These are phyloP conservation scores for Plenodomus biglobosus DNA, from an alignment of 2,329 filamentous ascomycete species.

Conservation along the genomic window DNA sequence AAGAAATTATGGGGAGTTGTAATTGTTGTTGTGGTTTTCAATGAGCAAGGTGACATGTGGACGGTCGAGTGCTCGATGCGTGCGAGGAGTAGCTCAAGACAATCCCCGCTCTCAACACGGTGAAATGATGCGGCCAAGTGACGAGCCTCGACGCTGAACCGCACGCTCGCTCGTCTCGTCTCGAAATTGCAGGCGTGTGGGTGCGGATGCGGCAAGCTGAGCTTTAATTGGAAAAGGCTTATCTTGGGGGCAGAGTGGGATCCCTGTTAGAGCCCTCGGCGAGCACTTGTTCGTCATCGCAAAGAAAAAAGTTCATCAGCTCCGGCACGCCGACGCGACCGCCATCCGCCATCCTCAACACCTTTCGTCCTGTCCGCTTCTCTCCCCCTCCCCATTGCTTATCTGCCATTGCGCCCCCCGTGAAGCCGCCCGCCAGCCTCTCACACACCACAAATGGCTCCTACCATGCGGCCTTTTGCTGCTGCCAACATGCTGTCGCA, in stretches of 20 bases:
- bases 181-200: constrained; percentile 9
- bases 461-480: constrained; percentile 42
- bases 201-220: constrained; percentile 9
- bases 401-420: constrained; percentile 11
- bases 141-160: neutral
- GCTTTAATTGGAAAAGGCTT: constrained; percentile 21
- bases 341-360: constrained; percentile 18
- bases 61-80: neutral
- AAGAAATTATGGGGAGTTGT: neutral
- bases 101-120: neutral
- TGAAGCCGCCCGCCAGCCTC: constrained; percentile 11
- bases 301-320: constrained; percentile 33
- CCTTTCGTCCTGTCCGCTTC: constrained; percentile 11
- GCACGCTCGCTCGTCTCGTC: neutral
- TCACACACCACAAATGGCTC: constrained; percentile 33
- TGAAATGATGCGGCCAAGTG: constrained; percentile 6
- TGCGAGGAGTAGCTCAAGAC: neutral
- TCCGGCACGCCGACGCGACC: constrained; percentile 6
- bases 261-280: constrained; percentile 9
- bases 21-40: neutral
- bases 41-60: neutral
- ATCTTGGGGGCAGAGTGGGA: constrained; percentile 10
- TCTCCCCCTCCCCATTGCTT: constrained; percentile 2
- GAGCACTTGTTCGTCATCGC: constrained; percentile 29
- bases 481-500: constrained; percentile 34